Evolutionary conservation across 2,329 filamentous ascomycete genomes (phyloP).

Genomic region (Alternaria sp.): DNA sequence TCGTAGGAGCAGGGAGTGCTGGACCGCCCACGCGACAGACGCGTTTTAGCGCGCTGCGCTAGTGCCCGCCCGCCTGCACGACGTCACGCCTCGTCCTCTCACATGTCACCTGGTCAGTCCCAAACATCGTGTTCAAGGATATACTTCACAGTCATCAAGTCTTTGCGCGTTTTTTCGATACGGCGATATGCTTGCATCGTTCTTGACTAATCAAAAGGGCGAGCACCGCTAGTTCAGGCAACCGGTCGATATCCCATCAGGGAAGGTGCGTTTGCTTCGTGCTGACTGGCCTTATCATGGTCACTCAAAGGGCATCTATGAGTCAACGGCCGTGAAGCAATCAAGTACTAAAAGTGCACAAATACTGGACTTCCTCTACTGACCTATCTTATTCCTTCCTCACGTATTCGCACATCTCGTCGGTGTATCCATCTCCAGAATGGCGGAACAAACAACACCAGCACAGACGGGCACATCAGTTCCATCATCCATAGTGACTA

Average conservation of each 20-base stretch:
- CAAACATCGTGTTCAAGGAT: background rate
- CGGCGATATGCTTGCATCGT: background rate
- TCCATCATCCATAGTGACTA: conserved; percentile 39
- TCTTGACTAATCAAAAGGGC: background rate
- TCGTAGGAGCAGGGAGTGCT: conserved; percentile 8
- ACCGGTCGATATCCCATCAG: conserved; percentile 5
- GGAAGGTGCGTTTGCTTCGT: conserved; percentile 12
- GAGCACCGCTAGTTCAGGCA: background rate
- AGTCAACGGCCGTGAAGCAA: background rate
- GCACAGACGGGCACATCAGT: conserved; percentile 24
- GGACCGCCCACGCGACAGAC: conserved; percentile 20
- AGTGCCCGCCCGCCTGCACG: conserved; percentile 8
- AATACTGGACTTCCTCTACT: background rate
- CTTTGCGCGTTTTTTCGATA: background rate
- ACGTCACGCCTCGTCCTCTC: conserved; percentile 16
- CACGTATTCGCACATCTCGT: background rate
- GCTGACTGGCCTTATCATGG: background rate
- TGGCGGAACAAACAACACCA: conserved; percentile 23
- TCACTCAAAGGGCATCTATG: background rate
- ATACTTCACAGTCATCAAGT: background rate
- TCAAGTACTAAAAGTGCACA: background rate
- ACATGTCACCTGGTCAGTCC: background rate
- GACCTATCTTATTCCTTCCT: background rate
- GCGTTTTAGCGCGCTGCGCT: conserved; percentile 36
- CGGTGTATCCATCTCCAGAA: conserved; percentile 4